A percentile compares a stretch with the other conserved stretches of the same genome.
phyloP scores from a whole-genome alignment of 441 rosid species.

The Adansonia gregorii region DNA sequence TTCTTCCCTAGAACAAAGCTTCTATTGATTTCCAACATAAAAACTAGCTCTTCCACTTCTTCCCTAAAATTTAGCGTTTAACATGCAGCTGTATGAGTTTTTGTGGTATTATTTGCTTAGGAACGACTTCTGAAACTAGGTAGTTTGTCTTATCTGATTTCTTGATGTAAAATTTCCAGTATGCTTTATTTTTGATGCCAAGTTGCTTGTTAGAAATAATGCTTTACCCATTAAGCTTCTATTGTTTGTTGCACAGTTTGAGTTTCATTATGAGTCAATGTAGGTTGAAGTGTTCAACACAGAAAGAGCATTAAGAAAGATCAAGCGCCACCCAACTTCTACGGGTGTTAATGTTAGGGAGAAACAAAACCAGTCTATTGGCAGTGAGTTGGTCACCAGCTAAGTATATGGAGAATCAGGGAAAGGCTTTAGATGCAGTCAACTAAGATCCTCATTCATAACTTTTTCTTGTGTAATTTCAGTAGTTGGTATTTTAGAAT shows the following conservation, averaged over 20 bases:
- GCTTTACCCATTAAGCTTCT: neutral
- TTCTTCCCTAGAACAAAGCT: neutral
- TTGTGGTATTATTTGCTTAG: slow-evolving; percentile 1
- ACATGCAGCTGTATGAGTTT: neutral
- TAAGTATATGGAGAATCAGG: too few relatives aligned
- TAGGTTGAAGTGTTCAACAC: slow-evolving; percentile 61
- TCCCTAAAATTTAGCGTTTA: slow-evolving; percentile 1
- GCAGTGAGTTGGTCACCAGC: too few relatives aligned
- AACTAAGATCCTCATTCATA: too few relatives aligned
- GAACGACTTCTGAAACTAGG: neutral
- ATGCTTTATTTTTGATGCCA: neutral
- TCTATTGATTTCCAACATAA: neutral
- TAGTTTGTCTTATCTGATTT: neutral
- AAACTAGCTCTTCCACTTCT: neutral
- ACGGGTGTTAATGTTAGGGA: slow-evolving; percentile 28
- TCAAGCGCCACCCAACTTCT: slow-evolving; percentile 55
- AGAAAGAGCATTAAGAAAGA: slow-evolving; percentile 56
- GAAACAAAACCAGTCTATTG: slow-evolving; percentile 27
- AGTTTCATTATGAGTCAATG: slow-evolving; percentile 22
- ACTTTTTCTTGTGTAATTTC: too few relatives aligned
- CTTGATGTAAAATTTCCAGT: neutral
- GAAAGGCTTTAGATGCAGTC: too few relatives aligned
- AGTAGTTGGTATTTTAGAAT: too few relatives aligned
- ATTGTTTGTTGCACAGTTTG: neutral
- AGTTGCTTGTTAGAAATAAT: slow-evolving; percentile 4